Base-by-base conservation (phyloP, 805 yeast genomes). In the Candida sithepensis region DNA sequence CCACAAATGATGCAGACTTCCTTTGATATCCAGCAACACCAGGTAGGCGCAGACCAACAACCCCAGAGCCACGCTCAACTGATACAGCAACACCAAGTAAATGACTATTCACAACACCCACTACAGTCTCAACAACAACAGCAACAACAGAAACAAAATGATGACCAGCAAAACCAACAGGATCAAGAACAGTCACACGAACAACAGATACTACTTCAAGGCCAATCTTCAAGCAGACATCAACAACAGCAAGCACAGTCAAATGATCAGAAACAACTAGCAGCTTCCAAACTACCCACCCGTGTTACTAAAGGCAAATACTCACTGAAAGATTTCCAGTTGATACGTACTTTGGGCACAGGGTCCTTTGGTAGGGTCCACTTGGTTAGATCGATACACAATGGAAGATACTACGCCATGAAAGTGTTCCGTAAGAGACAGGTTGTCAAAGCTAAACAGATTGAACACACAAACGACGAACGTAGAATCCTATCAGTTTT, bases 291-390 rank as follows among this genome's bases (percentile, higher is more conserved):
- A 39, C 21, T 44, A 21, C 43, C 46, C 41, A 46, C 54, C 14
- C 60, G 68, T 30, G 70, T 71, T 2, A 76, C 83, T 34, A 78
- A 77, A 57, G 83, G 83, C 36, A 78, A 79, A 58, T 79, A 79
- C 56, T 70, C 81, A 10, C 60, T 79, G 39, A 70, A 69, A 49
- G 84, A 79, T 61, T 79, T 79, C 59, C 80, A 77, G 49, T 75
- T 79, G 40, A 67, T 79, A 69, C 60, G 84, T 44, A 79, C 84
- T 3, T 64, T 79, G 47, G 84, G 84, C 19, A 79, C 84, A 0
- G 84, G 84, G 3, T 77, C 82, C 6, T 79, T 79, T 62, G 84
- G 84, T 19, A 56, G 84, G 43, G 84, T 79, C 28, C 84, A 79
- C 59, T 67, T 79, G 52, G 83, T 79, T 21, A 63, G 82, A 48